Evolutionary conservation across 2,329 filamentous ascomycete species (phyloP).

Genomic region (Nothomitra cinnamomea): DNA sequence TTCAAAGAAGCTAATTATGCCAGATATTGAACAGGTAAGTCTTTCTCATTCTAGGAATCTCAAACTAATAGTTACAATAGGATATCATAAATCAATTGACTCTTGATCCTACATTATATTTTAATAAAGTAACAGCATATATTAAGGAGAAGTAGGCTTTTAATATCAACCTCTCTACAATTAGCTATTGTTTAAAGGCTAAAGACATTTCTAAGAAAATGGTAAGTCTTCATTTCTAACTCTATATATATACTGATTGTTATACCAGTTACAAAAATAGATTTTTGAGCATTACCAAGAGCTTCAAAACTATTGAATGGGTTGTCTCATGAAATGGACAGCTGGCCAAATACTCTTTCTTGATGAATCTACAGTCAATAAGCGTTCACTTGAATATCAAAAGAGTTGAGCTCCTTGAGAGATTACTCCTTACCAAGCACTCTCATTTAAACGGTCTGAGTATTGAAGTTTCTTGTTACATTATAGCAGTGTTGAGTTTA

Average conservation of each 20-base stretch:
- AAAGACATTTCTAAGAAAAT: neutral
- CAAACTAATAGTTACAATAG: neutral
- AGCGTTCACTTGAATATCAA: neutral
- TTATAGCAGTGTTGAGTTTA: neutral
- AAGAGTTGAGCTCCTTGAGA: neutral
- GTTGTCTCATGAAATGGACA: neutral
- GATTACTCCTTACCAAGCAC: neutral
- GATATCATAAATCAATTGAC: neutral
- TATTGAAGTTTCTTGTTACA: neutral
- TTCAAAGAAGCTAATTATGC: neutral
- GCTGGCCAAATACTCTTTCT: neutral
- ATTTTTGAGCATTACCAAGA: neutral
- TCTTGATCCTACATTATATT: neutral
- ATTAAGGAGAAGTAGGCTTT: neutral
- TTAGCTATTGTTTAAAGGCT: neutral
- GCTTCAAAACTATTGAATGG: neutral
- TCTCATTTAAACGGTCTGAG: neutral
- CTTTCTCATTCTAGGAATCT: neutral
- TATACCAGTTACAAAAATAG: neutral
- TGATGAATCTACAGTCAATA: neutral
- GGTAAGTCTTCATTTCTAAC: neutral
- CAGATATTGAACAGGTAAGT: neutral
- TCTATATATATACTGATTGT: neutral
- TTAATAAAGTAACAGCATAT: neutral
- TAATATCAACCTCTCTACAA: neutral